Conservation (phyloP, 176 grass and related monocot species). For the Stipa capillata region DNA sequence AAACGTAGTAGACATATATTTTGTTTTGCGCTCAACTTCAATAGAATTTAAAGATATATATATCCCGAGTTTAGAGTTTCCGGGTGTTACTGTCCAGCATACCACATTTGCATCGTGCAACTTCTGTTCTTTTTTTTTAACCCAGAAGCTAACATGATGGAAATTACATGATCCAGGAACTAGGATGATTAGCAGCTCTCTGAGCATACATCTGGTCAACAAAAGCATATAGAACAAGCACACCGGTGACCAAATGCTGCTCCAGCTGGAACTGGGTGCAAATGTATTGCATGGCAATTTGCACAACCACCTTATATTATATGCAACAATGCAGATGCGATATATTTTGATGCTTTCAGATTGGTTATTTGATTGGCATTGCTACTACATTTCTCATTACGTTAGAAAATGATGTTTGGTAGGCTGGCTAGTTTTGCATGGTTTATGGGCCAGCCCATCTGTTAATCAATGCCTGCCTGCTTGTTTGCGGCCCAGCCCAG, state of each 20-base stretch:
- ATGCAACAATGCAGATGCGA: not conserved
- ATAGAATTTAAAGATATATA: not conserved
- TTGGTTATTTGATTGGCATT: not conserved
- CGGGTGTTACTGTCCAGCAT: not conserved
- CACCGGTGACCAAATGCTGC: not conserved
- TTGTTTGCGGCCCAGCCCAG: not conserved
- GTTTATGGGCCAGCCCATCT: not conserved
- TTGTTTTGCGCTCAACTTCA: not conserved
- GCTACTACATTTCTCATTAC: not conserved
- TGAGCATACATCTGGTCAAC: not conserved
- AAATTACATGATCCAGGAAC: not conserved
- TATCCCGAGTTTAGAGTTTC: not conserved
- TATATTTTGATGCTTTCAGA: not conserved
- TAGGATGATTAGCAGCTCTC: not conserved
- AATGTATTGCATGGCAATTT: not conserved
- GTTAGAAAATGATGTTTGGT: not conserved
- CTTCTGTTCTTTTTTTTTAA: not conserved
- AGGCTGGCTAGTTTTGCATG: not conserved
- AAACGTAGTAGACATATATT: not conserved
- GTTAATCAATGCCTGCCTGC: not conserved
- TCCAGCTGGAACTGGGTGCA: not conserved
- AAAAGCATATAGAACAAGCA: not conserved
- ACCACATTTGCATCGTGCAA: not conserved
- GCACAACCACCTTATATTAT: not conserved
- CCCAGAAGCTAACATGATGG: not conserved